phyloP scores from a whole-genome alignment of 2,329 filamentous ascomycete genomes.

The Fusarium marasasianum region DNA sequence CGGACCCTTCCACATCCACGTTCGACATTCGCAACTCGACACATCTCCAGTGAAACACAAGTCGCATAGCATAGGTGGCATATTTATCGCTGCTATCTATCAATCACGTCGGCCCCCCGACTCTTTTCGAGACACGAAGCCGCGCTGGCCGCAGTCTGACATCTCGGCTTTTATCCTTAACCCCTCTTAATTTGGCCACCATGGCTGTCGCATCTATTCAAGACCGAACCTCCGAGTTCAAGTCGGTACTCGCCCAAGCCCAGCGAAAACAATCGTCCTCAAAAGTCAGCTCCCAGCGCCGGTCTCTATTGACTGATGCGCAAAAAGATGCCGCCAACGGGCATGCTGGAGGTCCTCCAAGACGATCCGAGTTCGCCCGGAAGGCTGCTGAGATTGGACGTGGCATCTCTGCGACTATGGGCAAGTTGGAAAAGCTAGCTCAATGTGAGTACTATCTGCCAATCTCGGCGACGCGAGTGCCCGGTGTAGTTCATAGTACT shows the following conservation, averaged over 20 bases:
- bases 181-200: conserved; percentile 36
- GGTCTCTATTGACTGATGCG: conserved; percentile 79
- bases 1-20: conserved; percentile 22
- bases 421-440: conserved; percentile 91
- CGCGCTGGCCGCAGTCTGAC: conserved; percentile 50
- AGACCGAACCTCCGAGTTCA: conserved; percentile 96
- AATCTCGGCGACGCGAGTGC: not conserved
- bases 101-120: not conserved
- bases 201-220: conserved; percentile 84
- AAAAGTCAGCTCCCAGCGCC: conserved; percentile 81
- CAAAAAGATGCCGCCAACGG: conserved; percentile 73
- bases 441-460: conserved; percentile 65
- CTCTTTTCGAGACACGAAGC: conserved; percentile 36
- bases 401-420: conserved; percentile 92
- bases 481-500: not conserved
- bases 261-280: conserved; percentile 80
- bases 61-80: conserved; percentile 22
- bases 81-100: not conserved
- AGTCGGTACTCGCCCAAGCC: conserved; percentile 85
- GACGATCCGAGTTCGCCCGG: conserved; percentile 90
- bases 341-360: conserved; percentile 56
- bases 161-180: conserved; percentile 28
- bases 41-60: conserved; percentile 1
- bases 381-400: conserved; percentile 91
- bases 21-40: conserved; percentile 2